Conservation (phyloP, 345 rosid genomes). For the Gynandropsis gynandra region DNA sequence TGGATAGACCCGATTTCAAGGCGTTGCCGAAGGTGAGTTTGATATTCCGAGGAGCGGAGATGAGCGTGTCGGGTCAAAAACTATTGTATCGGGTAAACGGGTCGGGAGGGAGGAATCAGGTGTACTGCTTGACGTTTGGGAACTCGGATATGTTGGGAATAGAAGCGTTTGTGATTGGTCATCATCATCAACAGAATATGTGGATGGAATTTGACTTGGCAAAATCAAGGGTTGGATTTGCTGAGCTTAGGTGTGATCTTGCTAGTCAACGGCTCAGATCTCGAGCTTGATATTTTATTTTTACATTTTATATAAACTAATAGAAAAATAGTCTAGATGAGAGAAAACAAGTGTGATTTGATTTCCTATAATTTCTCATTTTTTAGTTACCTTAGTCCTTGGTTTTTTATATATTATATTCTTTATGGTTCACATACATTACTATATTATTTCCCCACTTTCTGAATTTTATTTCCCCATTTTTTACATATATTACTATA, state of each 20-base stretch:
- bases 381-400: too few species aligned
- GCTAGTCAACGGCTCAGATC: constrained; percentile 41
- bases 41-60: constrained; percentile 57
- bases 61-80: constrained; percentile 57
- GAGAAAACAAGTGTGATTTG: too few species aligned
- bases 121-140: constrained; percentile 65
- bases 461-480: too few species aligned
- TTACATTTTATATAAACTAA: too few species aligned
- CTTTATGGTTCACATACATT: too few species aligned
- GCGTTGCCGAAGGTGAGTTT: constrained; percentile 43
- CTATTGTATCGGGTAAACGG: constrained; percentile 50
- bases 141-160: constrained; percentile 47
- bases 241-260: constrained; percentile 43
- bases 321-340: too few species aligned
- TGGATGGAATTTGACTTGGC: constrained; percentile 69
- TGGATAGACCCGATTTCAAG: constrained; percentile 21
- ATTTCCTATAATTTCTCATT: too few species aligned
- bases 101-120: constrained; percentile 39
- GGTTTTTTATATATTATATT: too few species aligned
- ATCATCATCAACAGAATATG: constrained; percentile 60
- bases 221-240: constrained; percentile 48
- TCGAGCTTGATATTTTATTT: neutral
- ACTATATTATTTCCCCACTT: too few species aligned
- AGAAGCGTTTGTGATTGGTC: constrained; percentile 54
- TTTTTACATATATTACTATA: too few species aligned